Percentiles rank a stretch among this genome's conserved stretches.
phyloP scores from a whole-genome alignment of 768 basidiomycete species.

The Tricholoma sp. region DNA sequence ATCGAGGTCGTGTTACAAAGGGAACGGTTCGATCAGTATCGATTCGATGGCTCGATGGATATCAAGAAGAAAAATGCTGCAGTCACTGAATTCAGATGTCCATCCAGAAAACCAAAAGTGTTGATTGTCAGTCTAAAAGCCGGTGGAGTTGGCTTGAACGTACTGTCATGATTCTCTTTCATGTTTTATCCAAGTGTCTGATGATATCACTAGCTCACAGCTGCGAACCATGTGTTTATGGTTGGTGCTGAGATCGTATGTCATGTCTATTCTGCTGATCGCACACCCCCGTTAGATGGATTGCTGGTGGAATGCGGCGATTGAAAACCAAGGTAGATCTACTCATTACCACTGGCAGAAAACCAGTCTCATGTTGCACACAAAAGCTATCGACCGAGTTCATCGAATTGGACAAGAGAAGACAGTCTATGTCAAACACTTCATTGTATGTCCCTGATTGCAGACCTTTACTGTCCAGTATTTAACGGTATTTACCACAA shows the following conservation, averaged over 20 bases:
- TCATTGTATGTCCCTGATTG: conserved; percentile 51
- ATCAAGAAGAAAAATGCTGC: conserved; percentile 75
- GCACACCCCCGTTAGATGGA: conserved; percentile 57
- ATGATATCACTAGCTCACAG: conserved; percentile 48
- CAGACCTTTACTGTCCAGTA: not conserved
- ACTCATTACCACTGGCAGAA: not conserved
- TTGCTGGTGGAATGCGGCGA: conserved; percentile 89
- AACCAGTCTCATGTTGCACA: not conserved
- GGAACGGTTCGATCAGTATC: conserved; percentile 62
- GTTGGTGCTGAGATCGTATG: conserved; percentile 28
- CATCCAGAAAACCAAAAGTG: conserved; percentile 68
- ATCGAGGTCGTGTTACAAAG: conserved; percentile 68
- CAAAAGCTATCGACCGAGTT: conserved; percentile 75
- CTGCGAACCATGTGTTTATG: conserved; percentile 85
- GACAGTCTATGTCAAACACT: conserved; percentile 80
- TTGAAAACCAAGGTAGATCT: conserved; percentile 68
- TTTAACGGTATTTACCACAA: conserved; percentile 17
- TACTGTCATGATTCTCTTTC: conserved; percentile 26
- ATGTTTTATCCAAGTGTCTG: not conserved
- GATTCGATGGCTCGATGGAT: conserved; percentile 93
- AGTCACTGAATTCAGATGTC: conserved; percentile 69
- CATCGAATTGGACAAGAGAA: conserved; percentile 83
- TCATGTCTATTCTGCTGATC: not conserved
- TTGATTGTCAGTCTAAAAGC: conserved; percentile 81
- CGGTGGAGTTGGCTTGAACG: conserved; percentile 88